Evolutionary conservation across 345 rosid species (phyloP).

Genomic region (Citrus trifoliata): DNA sequence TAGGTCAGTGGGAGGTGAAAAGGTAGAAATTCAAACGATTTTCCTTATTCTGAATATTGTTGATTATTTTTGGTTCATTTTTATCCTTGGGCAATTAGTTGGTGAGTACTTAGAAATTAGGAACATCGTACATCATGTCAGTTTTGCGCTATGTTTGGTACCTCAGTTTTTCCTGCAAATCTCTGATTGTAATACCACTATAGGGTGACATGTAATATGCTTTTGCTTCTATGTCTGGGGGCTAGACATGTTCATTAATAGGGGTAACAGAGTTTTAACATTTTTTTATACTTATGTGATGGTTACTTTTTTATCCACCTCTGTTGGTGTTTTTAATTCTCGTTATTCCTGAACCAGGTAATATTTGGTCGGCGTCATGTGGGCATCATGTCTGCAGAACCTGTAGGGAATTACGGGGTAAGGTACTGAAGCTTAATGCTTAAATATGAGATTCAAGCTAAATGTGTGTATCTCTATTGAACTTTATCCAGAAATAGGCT

Average conservation of each 20-base stretch:
- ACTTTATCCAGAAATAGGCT: background rate
- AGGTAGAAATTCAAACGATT: slow-evolving; percentile 38
- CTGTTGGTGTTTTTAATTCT: background rate
- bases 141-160: background rate
- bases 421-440: slow-evolving; percentile 43
- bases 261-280: background rate
- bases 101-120: background rate
- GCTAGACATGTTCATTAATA: background rate
- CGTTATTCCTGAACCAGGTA: slow-evolving; percentile 45
- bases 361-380: slow-evolving; percentile 86
- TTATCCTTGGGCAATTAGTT: background rate
- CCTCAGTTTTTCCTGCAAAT: background rate
- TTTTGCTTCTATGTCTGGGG: background rate
- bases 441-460: background rate
- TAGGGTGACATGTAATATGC: background rate
- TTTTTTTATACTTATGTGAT: background rate
- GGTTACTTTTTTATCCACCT: background rate
- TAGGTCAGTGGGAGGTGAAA: slow-evolving; percentile 78
- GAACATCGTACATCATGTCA: background rate
- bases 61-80: background rate
- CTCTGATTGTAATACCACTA: background rate
- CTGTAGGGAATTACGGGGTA: slow-evolving; percentile 94
- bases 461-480: background rate
- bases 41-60: background rate
- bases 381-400: slow-evolving; percentile 93